Evolutionary conservation across 176 grass and related monocot species (phyloP).

Genomic region (Carex scoparia): DNA sequence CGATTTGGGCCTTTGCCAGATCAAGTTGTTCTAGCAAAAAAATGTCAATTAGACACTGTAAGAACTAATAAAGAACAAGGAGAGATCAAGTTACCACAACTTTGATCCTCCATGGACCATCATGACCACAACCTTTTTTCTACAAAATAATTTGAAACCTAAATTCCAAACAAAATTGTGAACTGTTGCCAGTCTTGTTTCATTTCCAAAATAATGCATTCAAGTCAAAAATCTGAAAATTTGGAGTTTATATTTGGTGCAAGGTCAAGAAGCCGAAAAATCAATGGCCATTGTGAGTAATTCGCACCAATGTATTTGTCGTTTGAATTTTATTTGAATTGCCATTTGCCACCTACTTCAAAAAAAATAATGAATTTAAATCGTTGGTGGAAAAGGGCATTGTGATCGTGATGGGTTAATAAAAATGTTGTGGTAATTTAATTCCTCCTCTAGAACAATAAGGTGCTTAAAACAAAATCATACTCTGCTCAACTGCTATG

Average conservation of each 20-base stretch:
- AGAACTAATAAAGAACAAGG: not conserved
- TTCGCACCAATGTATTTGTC: not conserved
- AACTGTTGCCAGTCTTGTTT: not conserved
- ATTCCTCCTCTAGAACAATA: not conserved
- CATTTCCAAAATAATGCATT: not conserved
- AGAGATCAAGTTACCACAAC: not conserved
- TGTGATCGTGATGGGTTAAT: too few species aligned
- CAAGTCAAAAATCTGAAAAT: not conserved
- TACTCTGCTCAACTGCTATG: conserved; percentile 45
- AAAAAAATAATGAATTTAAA: too few species aligned
- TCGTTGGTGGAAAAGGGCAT: too few species aligned
- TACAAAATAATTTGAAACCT: not conserved
- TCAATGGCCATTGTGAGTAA: not conserved
- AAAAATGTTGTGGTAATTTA: too few species aligned
- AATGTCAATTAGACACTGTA: not conserved
- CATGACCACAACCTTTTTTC: not conserved
- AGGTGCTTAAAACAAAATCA: not conserved
- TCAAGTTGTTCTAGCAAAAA: conserved; percentile 37
- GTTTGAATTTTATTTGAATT: too few species aligned
- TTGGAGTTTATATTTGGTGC: not conserved
- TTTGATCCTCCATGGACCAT: not conserved
- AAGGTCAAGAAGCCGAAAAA: not conserved
- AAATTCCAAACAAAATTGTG: too few species aligned
- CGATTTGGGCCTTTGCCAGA: conserved; percentile 33
- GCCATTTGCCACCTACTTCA: too few species aligned